Percentiles rank a stretch among this genome's conserved stretches.
Conservation (phyloP, 768 basidiomycete genomes). For the Leccinellum albellum region DNA sequence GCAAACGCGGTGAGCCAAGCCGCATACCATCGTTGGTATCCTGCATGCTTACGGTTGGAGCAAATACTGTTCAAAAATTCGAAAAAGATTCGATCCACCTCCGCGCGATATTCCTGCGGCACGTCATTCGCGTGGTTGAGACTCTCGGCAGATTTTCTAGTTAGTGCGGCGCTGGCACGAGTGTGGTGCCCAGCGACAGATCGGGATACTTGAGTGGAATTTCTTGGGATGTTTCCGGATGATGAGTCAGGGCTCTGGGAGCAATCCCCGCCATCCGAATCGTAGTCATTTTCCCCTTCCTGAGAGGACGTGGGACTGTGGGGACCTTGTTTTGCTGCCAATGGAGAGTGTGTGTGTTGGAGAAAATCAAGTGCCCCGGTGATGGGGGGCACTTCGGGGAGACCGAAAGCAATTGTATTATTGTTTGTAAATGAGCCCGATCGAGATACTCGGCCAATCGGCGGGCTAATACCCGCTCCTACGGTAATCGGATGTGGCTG, state of each 20-base stretch:
- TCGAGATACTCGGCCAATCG: conserved; percentile 53
- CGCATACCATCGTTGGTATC: conserved; percentile 1
- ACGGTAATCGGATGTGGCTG: conserved; percentile 21
- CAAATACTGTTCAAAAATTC: conserved; percentile 85
- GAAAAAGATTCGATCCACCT: conserved; percentile 89
- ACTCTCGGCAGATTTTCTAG: conserved; percentile 27
- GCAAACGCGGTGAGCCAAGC: conserved; percentile 19
- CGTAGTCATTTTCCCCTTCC: conserved; percentile 50
- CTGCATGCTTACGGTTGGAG: conserved; percentile 71
- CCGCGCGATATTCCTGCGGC: conserved; percentile 72
- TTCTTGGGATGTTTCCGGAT: conserved; percentile 21
- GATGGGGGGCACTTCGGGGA: conserved; percentile 27
- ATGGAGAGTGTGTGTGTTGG: conserved; percentile 14
- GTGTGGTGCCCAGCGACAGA: conserved; percentile 11
- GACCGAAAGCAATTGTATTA: conserved; percentile 38
- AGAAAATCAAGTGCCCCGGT: conserved; percentile 31
- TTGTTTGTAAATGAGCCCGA: conserved; percentile 53
- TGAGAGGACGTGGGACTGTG: conserved; percentile 37
- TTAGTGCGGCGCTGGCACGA: conserved; percentile 12
- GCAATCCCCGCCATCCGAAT: conserved; percentile 39
- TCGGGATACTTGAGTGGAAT: conserved; percentile 21
- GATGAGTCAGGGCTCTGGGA: conserved; percentile 31
- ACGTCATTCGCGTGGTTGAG: conserved; percentile 56
- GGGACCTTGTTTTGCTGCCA: conserved; percentile 8
- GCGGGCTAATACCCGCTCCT: conserved; percentile 28